A percentile compares a stretch with the other conserved stretches of the same genome.
Conservation (phyloP, 2,329 filamentous ascomycete genomes). For the Sporothrix pallida region DNA sequence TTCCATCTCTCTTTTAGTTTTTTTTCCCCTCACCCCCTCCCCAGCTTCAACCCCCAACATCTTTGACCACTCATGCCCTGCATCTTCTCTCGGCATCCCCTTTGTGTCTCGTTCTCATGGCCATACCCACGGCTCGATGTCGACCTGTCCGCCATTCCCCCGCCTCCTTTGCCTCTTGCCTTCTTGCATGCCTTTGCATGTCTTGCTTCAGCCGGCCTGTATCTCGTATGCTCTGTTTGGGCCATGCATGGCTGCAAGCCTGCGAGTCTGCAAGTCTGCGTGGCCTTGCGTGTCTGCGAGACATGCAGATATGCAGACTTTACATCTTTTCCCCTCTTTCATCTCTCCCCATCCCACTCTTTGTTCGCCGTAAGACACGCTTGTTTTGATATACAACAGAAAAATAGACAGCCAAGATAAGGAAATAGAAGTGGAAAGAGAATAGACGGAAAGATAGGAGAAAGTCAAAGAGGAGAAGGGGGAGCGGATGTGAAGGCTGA, state of each 20-base stretch:
- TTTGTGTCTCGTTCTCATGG: background rate
- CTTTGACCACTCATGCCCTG: background rate
- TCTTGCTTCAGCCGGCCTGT: background rate
- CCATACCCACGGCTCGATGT: background rate
- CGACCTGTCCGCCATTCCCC: background rate
- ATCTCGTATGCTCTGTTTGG: background rate
- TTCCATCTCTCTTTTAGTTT: background rate
- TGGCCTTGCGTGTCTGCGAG: background rate
- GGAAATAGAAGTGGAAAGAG: background rate
- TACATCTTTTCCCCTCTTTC: background rate
- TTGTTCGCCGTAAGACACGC: background rate
- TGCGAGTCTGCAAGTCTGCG: background rate
- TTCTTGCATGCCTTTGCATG: background rate
- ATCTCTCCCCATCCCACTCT: background rate
- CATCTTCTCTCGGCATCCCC: background rate
- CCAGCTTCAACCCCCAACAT: background rate
- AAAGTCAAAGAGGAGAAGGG: background rate
- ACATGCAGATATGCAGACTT: background rate
- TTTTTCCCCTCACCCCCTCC: background rate
- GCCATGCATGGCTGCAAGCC: background rate
- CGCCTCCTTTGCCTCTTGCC: background rate
- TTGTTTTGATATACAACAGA: background rate
- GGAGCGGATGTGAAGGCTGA: too few relatives aligned
- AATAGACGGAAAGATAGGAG: conserved; percentile 1
- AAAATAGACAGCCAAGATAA: background rate